Evolutionary conservation across 1,139 yeast genomes (phyloP).

Genomic region (Debaryomyces subglobosus): DNA sequence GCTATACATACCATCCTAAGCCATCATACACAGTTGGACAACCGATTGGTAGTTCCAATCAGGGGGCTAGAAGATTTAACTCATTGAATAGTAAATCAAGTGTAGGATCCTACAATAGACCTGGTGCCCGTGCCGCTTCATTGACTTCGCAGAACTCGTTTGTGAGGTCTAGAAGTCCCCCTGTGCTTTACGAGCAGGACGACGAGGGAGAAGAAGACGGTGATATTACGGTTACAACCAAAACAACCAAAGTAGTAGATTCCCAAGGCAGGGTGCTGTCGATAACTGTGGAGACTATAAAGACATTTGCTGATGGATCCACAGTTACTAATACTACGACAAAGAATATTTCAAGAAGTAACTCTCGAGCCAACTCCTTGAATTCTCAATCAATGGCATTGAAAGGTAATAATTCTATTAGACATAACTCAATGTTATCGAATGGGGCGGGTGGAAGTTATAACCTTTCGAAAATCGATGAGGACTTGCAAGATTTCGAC

Average conservation of each 20-base stretch:
- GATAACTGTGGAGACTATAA: conserved; percentile 46
- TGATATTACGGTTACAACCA: conserved; percentile 40
- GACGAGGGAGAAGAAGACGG: conserved; percentile 23
- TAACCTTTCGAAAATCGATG: conserved; percentile 46
- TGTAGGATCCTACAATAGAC: conserved; percentile 2
- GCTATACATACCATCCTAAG: conserved; percentile 45
- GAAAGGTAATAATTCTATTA: conserved; percentile 24
- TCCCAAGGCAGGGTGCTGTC: conserved; percentile 45
- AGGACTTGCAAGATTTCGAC: conserved; percentile 49
- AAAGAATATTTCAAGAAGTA: conserved; percentile 42
- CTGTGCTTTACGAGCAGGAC: conserved; percentile 6
- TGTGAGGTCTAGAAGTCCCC: conserved; percentile 1
- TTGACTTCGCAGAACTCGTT: conserved; percentile 2
- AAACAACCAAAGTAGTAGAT: conserved; percentile 50
- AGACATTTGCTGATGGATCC: conserved; percentile 48
- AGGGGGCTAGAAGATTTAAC: conserved; percentile 2
- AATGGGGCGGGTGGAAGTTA: conserved; percentile 19
- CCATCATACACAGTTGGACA: conserved; percentile 43
- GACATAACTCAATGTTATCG: conserved; percentile 20
- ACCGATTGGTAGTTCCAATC: conserved; percentile 11
- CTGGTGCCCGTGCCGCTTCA: conserved; percentile 5
- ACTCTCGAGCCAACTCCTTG: conserved; percentile 39
- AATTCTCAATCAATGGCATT: conserved; percentile 16
- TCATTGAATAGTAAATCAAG: conserved; percentile 8
- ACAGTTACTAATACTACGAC: conserved; percentile 50